phyloP scores from a whole-genome alignment of 805 yeast species.

The Saccharomycopsis amapae region DNA sequence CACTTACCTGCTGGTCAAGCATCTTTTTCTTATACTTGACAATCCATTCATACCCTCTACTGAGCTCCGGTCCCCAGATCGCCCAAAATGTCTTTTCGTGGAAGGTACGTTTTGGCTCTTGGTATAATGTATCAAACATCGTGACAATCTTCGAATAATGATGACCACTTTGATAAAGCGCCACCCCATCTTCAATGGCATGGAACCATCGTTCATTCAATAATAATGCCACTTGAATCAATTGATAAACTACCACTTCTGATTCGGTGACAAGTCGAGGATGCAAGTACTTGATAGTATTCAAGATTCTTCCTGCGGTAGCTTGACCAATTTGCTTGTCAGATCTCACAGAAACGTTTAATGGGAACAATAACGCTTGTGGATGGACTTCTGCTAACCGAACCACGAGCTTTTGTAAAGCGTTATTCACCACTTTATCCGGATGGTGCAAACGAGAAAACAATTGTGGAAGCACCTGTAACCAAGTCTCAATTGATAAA shows the following conservation, averaged over 20 bases:
- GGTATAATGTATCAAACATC: conserved; percentile 82
- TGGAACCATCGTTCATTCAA: conserved; percentile 99
- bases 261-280: conserved; percentile 84
- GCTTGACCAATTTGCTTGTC: conserved; percentile 83
- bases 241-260: conserved; percentile 86
- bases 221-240: conserved; percentile 87
- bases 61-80: conserved; percentile 87
- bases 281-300: conserved; percentile 86
- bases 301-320: conserved; percentile 88
- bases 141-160: conserved; percentile 92
- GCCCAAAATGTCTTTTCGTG: conserved; percentile 89
- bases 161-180: conserved; percentile 88
- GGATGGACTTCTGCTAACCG: conserved; percentile 95
- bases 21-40: conserved; percentile 75
- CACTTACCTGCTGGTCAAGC: conserved; percentile 45
- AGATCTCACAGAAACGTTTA: conserved; percentile 92
- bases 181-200: conserved; percentile 93
- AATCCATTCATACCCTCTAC: conserved; percentile 92
- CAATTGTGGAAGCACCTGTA: conserved; percentile 90
- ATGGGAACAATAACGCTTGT: conserved; percentile 90
- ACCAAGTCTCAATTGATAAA: conserved; percentile 89
- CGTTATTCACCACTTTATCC: conserved; percentile 70
- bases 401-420: conserved; percentile 71
- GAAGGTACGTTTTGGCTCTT: conserved; percentile 78
- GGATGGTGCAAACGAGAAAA: conserved; percentile 97